Conservation (phyloP, 495 filamentous ascomycete species). For the Parachaetomium inaequale region DNA sequence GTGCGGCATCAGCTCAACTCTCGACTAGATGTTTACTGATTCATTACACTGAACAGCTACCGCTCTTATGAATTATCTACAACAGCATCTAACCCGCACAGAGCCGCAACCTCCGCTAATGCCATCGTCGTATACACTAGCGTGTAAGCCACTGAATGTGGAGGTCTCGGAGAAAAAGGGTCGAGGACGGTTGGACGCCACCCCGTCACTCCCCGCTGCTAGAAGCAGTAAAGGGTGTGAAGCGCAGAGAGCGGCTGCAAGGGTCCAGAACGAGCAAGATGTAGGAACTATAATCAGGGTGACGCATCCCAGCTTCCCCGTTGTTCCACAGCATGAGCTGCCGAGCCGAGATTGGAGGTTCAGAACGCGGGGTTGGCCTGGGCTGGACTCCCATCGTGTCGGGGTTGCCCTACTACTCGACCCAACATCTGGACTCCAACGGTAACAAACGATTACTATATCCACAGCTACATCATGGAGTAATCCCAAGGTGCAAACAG, state of each 20-base stretch:
- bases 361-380: neutral
- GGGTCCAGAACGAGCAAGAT: neutral
- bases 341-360: neutral
- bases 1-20: neutral
- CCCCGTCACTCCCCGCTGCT: neutral
- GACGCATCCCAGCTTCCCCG: constrained; percentile 2
- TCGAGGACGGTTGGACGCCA: neutral
- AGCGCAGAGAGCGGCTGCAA: neutral
- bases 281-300: neutral
- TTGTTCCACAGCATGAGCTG: constrained; percentile 8
- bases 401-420: neutral
- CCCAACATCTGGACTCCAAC: neutral
- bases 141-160: neutral
- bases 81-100: neutral
- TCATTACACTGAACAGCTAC: neutral
- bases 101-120: neutral
- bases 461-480: neutral
- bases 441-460: neutral
- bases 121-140: neutral
- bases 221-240: neutral
- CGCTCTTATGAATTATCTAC: neutral
- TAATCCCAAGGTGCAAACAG: neutral
- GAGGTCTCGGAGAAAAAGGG: neutral
- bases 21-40: neutral
- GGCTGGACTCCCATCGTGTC: neutral